These are phyloP conservation scores for Talaromyces amestolkiae DNA, from an alignment of 2,329 filamentous ascomycete species.

Conservation along the genomic window DNA sequence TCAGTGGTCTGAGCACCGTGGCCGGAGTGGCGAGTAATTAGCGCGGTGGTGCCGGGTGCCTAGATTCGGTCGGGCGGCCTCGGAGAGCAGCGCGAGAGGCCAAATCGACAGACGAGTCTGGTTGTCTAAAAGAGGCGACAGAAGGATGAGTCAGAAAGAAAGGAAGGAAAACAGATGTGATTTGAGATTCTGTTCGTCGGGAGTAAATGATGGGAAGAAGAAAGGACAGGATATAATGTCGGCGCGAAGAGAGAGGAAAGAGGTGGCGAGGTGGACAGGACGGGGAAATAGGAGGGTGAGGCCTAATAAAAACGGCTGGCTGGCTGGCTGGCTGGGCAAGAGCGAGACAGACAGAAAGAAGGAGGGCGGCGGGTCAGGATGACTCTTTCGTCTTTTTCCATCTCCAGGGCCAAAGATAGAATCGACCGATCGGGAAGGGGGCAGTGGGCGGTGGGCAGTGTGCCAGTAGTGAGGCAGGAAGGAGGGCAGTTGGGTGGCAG, in stretches of 20 bases:
- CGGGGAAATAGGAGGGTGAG: constrained; percentile 3
- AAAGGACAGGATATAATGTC: not conserved
- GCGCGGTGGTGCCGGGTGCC: constrained; percentile 19
- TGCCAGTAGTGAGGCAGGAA: constrained; percentile 17
- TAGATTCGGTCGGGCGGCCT: constrained; percentile 13
- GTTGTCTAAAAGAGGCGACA: constrained; percentile 23
- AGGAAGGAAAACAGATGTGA: constrained; percentile 5
- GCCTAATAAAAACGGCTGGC: constrained; percentile 4
- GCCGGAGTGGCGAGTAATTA: constrained; percentile 17
- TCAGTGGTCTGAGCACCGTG: constrained; percentile 4
- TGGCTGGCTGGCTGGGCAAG: not conserved
- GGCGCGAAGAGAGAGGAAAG: not conserved
- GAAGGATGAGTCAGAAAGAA: constrained; percentile 19
- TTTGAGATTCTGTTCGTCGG: not conserved
- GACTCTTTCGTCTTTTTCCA: constrained; percentile 10
- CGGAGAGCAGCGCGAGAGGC: constrained; percentile 5
- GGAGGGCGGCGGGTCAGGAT: constrained; percentile 10
- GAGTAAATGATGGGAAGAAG: constrained; percentile 7
- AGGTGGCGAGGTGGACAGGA: constrained; percentile 3
- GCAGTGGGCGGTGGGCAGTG: constrained; percentile 1
- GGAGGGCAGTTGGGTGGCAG: constrained; percentile 20
- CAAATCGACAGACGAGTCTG: constrained; percentile 22
- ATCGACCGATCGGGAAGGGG: constrained; percentile 9
- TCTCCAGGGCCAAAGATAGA: constrained; percentile 24
- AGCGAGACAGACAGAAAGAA: constrained; percentile 1